These are phyloP conservation scores for Clonostachys byssicola DNA, from an alignment of 2,329 filamentous ascomycete species.

Conservation along the genomic window DNA sequence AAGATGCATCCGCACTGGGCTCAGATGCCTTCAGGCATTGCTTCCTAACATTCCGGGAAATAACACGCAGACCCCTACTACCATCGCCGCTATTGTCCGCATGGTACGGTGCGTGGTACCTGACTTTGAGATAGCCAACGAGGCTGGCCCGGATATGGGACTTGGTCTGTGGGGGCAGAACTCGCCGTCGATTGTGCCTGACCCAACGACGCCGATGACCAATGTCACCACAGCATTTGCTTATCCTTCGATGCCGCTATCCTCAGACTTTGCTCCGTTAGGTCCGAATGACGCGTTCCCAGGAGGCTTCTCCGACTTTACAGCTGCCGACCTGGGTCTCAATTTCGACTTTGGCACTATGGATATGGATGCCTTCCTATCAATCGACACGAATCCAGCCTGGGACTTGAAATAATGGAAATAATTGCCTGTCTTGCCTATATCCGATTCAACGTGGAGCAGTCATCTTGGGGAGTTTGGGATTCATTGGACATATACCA, in stretches of 20 bases:
- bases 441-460: no score
- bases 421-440: no score
- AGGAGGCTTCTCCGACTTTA: slow-evolving; percentile 11
- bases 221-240: not conserved
- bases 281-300: no score
- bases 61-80: slow-evolving; percentile 12
- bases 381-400: slow-evolving; percentile 15
- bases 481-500: no score
- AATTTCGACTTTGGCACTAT: slow-evolving; percentile 21
- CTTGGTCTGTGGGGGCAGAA: no score
- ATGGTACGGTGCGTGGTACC: slow-evolving; percentile 19
- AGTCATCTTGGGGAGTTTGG: no score
- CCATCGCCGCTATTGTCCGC: slow-evolving; percentile 16
- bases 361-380: slow-evolving; percentile 24
- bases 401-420: no score
- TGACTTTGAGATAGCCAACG: slow-evolving; percentile 10
- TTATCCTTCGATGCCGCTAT: slow-evolving; percentile 20
- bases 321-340: slow-evolving; percentile 19
- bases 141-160: not conserved
- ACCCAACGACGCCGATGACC: not conserved
- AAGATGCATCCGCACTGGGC: slow-evolving; percentile 31
- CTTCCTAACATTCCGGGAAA: slow-evolving; percentile 9
- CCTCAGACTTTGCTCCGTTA: slow-evolving; percentile 4
- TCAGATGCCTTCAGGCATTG: slow-evolving; percentile 29
- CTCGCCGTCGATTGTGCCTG: not conserved